Evolutionary conservation across 768 basidiomycete genomes (phyloP).

Genomic region (Rhizopogon vinicolor): DNA sequence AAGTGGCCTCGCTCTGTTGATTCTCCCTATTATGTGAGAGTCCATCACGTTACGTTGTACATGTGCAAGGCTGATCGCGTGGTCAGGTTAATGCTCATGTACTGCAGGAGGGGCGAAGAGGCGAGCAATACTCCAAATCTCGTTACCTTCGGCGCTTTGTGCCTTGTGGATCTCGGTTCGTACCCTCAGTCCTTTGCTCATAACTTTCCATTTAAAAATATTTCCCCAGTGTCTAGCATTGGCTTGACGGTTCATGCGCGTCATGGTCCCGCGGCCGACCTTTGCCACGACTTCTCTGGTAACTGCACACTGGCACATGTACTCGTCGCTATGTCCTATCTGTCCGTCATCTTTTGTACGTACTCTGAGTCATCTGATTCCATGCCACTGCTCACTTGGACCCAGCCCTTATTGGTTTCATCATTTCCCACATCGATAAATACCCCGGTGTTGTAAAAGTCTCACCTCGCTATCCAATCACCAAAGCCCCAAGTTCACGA

Average conservation of each 20-base stretch:
- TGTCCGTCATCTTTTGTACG: conserved; percentile 24
- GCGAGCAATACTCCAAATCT: conserved; percentile 19
- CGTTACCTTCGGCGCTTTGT: conserved; percentile 15
- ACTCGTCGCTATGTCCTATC: conserved; percentile 25
- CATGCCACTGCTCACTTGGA: not conserved
- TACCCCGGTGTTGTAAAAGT: conserved; percentile 20
- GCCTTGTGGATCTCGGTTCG: conserved; percentile 16
- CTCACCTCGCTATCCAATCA: conserved; percentile 18
- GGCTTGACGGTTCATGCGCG: conserved; percentile 25
- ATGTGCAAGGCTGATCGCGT: not conserved
- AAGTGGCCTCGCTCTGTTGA: conserved; percentile 6
- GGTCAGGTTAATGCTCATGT: conserved; percentile 13
- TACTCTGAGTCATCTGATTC: not conserved
- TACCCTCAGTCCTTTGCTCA: not conserved
- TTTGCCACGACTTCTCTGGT: conserved; percentile 26
- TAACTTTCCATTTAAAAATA: not conserved
- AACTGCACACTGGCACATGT: conserved; percentile 17
- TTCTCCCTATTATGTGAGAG: conserved; percentile 20
- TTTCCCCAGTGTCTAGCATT: conserved; percentile 11
- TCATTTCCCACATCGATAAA: conserved; percentile 25
- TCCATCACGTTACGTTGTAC: not conserved
- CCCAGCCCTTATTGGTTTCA: conserved; percentile 17
- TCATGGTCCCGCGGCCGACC: conserved; percentile 8
- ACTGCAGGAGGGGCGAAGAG: conserved; percentile 10
- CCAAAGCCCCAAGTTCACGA: conserved; percentile 27